A percentile compares a stretch with the other conserved stretches of the same genome.
These are phyloP conservation scores for Orbilia blumenaviensis DNA, from an alignment of 2,329 filamentous ascomycete genomes.

Conservation along the genomic window DNA sequence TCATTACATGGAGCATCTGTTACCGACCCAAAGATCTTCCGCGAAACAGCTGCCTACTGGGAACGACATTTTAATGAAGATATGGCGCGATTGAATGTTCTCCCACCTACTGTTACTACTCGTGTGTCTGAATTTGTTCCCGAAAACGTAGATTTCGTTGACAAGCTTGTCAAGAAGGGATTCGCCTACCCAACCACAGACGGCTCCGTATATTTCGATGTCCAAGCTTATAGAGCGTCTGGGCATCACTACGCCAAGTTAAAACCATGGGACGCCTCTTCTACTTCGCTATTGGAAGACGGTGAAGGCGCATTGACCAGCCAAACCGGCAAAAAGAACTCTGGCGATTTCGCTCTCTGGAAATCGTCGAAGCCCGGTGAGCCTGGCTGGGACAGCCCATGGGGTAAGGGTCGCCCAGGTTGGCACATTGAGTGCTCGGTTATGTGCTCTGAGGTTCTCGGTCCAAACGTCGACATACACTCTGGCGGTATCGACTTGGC, in stretches of 20 bases:
- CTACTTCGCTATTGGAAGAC: slow-evolving; percentile 84
- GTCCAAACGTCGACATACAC: slow-evolving; percentile 87
- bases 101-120: slow-evolving; percentile 81
- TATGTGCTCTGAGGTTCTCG: slow-evolving; percentile 91
- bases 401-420: slow-evolving; percentile 86
- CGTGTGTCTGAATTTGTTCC: slow-evolving; percentile 92
- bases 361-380: slow-evolving; percentile 92
- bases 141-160: slow-evolving; percentile 85
- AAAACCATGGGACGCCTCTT: slow-evolving; percentile 83
- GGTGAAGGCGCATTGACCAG: slow-evolving; percentile 79
- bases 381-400: slow-evolving; percentile 86
- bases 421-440: slow-evolving; percentile 98
- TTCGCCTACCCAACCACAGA: slow-evolving; percentile 80
- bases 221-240: slow-evolving; percentile 80
- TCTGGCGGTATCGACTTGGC: slow-evolving; percentile 90
- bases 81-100: slow-evolving; percentile 84
- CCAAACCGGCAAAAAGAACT: slow-evolving; percentile 70
- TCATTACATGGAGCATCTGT: slow-evolving; percentile 48
- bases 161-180: slow-evolving; percentile 81
- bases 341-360: slow-evolving; percentile 91
- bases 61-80: slow-evolving; percentile 89
- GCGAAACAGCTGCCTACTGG: slow-evolving; percentile 82
- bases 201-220: slow-evolving; percentile 95
- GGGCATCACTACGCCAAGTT: slow-evolving; percentile 87
- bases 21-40: slow-evolving; percentile 79